A percentile compares a stretch with the other conserved stretches of the same genome.
Evolutionary conservation across 176 grass and related monocot species (phyloP).

Genomic region (Musa schizocarpa): DNA sequence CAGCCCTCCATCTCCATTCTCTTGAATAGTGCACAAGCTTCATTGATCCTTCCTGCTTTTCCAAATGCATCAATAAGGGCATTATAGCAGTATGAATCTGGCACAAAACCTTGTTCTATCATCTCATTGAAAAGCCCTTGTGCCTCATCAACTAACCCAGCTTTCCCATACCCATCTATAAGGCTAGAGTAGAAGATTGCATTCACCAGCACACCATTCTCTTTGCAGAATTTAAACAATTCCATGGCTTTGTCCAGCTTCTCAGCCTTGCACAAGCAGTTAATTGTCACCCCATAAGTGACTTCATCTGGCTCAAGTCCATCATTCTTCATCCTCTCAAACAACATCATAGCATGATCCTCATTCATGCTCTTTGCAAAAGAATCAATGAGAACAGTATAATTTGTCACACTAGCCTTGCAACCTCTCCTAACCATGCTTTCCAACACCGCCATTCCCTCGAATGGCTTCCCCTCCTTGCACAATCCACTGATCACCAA

Average conservation of each 20-base stretch:
- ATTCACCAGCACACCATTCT: conserved; percentile 43
- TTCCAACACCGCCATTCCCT: conserved; percentile 62
- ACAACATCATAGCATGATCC: conserved; percentile 44
- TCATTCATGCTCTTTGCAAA: conserved; percentile 54
- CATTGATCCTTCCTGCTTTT: conserved; percentile 50
- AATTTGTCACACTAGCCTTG: conserved; percentile 51
- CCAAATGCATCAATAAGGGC: conserved; percentile 58
- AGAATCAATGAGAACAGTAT: conserved; percentile 52
- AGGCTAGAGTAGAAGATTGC: conserved; percentile 61
- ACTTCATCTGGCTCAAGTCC: conserved; percentile 47
- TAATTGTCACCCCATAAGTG: conserved; percentile 61
- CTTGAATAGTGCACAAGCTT: conserved; percentile 60
- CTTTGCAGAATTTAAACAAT: conserved; percentile 52
- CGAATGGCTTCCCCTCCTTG: conserved; percentile 64
- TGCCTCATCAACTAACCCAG: conserved; percentile 51
- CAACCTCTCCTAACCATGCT: conserved; percentile 52
- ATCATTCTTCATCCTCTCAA: conserved; percentile 66
- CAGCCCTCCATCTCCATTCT: conserved; percentile 77
- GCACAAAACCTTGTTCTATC: conserved; percentile 43
- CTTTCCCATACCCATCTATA: conserved; percentile 78
- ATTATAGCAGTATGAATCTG: conserved; percentile 82
- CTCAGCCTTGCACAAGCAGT: conserved; percentile 74
- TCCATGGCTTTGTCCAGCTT: conserved; percentile 51
- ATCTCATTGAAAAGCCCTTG: conserved; percentile 71
- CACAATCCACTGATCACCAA: conserved; percentile 52